phyloP scores from a whole-genome alignment of 1,284 basidiomycete genomes.

The Mycosarcoma mackinlayi region DNA sequence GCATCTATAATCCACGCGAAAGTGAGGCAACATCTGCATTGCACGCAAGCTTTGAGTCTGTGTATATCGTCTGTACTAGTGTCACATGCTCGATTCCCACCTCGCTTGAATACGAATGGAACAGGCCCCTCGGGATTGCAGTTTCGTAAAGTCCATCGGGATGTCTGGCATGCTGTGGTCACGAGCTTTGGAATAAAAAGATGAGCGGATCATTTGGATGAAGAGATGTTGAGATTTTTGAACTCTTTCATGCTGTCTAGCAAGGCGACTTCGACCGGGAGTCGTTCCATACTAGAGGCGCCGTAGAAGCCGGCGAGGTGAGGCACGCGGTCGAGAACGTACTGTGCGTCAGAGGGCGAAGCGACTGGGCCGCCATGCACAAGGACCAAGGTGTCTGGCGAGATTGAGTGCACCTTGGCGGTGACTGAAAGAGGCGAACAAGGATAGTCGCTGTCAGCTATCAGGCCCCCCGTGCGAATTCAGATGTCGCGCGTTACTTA shows the following conservation, averaged over 20 bases:
- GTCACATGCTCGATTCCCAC: neutral
- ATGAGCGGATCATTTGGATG: neutral
- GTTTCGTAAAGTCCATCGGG: too few species aligned
- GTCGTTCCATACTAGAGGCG: constrained; percentile 47
- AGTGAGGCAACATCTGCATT: too few species aligned
- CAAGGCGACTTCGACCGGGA: constrained; percentile 46
- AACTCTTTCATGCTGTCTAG: constrained; percentile 40
- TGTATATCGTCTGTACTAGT: neutral
- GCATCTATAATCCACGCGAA: neutral
- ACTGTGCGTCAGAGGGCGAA: constrained; percentile 41
- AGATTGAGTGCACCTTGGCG: constrained; percentile 28
- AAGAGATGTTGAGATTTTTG: constrained; percentile 31
- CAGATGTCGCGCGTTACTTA: constrained; percentile 7
- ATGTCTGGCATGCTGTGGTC: too few species aligned
- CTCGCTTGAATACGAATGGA: neutral
- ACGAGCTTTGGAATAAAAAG: too few species aligned
- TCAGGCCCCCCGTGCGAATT: neutral
- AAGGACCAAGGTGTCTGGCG: constrained; percentile 36
- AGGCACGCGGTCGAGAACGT: constrained; percentile 35
- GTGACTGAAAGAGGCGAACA: constrained; percentile 17
- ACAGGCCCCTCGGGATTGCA: too few species aligned
- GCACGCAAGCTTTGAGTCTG: too few species aligned
- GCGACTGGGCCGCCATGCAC: constrained; percentile 47
- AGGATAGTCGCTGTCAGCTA: neutral
- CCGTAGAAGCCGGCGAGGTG: constrained; percentile 51